Evolutionary conservation across 1,284 basidiomycete genomes (phyloP).

Genomic region (Cutaneotrichosporon sp.): DNA sequence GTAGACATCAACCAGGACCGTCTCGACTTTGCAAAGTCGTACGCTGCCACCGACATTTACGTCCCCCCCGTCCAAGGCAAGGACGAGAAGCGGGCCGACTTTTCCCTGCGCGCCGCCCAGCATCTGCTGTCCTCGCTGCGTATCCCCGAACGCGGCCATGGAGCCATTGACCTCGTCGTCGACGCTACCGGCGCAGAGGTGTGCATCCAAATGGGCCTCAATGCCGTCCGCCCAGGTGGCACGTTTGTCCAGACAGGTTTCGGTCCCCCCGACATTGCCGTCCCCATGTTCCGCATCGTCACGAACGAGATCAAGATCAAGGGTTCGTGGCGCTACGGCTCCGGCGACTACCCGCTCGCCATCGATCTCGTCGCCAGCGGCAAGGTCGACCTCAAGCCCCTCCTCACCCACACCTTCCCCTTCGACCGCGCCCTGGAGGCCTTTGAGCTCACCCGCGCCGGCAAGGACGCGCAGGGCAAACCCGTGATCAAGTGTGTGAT

Average conservation of each 20-base stretch:
- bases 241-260: slow-evolving; percentile 45
- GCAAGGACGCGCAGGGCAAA: slow-evolving; percentile 64
- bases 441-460: slow-evolving; percentile 56
- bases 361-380: slow-evolving; percentile 55
- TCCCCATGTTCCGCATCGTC: slow-evolving; percentile 43
- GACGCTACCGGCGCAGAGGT: slow-evolving; percentile 59
- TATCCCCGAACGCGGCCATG: slow-evolving; percentile 49
- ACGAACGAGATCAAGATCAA: slow-evolving; percentile 46
- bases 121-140: slow-evolving; percentile 49
- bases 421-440: slow-evolving; percentile 54
- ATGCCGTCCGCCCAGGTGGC: slow-evolving; percentile 56
- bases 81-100: slow-evolving; percentile 44
- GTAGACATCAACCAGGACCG: slow-evolving; percentile 75
- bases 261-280: slow-evolving; percentile 40
- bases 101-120: slow-evolving; percentile 54
- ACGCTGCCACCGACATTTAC: slow-evolving; percentile 81
- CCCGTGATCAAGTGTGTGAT: slow-evolving; percentile 48
- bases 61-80: slow-evolving; percentile 47
- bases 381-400: slow-evolving; percentile 53
- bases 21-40: slow-evolving; percentile 77
- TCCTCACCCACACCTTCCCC: slow-evolving; percentile 58
- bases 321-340: slow-evolving; percentile 46
- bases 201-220: slow-evolving; percentile 58
- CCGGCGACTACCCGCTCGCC: slow-evolving; percentile 49
- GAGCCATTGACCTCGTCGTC: slow-evolving; percentile 56